These are phyloP conservation scores for Exserohilum rostratum DNA, from an alignment of 2,329 filamentous ascomycete species.

Conservation along the genomic window DNA sequence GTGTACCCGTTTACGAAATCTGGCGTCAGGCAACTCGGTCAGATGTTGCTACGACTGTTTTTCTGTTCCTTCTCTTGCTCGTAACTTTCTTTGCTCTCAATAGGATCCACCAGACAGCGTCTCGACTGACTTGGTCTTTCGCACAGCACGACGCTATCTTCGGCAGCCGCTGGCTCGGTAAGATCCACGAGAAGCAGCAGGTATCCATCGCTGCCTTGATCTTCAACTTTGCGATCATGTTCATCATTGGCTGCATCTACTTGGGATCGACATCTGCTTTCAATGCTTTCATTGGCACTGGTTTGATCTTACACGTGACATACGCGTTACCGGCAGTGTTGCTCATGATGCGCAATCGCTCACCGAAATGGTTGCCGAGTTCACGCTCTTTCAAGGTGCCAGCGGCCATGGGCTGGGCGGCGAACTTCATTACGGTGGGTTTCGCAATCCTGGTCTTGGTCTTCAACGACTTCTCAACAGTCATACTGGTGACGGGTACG, in stretches of 20 bases:
- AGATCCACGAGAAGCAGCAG: too few species aligned
- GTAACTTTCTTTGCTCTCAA: constrained; percentile 19
- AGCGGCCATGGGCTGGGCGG: too few species aligned
- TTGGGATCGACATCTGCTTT: constrained; percentile 25
- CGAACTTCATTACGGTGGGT: too few species aligned
- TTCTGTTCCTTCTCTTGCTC: constrained; percentile 14
- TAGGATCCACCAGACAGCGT: constrained; percentile 23
- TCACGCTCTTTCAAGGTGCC: constrained; percentile 27
- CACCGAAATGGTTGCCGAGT: constrained; percentile 21
- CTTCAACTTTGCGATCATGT: constrained; percentile 24
- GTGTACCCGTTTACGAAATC: constrained; percentile 24
- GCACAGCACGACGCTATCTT: constrained; percentile 22
- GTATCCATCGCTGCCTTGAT: constrained; percentile 18
- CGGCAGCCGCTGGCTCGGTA: constrained; percentile 19
- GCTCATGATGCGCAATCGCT: constrained; percentile 34
- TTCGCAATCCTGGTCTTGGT: too few species aligned
- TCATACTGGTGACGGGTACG: too few species aligned
- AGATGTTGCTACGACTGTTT: constrained; percentile 18
- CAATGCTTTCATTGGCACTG: constrained; percentile 26
- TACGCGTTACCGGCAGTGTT: constrained; percentile 38
- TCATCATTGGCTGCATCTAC: constrained; percentile 27
- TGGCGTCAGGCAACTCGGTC: constrained; percentile 25
- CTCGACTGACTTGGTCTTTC: constrained; percentile 26
- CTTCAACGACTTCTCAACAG: too few species aligned
- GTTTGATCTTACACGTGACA: constrained; percentile 26